These are phyloP conservation scores for Pittosporum tobira DNA, from an alignment of 129 eudicot species.

Conservation along the genomic window DNA sequence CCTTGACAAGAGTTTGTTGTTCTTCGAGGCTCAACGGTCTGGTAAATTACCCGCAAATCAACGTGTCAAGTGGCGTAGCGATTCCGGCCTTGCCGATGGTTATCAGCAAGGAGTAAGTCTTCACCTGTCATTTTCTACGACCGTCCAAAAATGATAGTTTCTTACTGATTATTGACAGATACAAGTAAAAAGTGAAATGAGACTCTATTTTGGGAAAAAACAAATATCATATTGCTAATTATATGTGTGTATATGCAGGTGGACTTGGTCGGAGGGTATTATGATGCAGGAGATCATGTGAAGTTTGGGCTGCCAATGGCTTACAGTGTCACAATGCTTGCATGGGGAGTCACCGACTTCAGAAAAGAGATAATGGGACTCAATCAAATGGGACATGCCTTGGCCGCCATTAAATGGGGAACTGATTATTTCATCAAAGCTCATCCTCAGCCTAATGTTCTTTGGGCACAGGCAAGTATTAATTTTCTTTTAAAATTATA, in stretches of 20 bases:
- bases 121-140: no score
- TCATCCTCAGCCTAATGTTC: conserved; percentile 66
- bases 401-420: conserved; percentile 76
- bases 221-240: neutral
- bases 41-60: conserved; percentile 54
- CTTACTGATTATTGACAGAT: no score
- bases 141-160: neutral
- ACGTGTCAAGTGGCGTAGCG: conserved; percentile 67
- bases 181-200: neutral
- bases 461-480: conserved; percentile 55
- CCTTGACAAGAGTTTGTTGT: conserved; percentile 58
- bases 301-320: conserved; percentile 89
- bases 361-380: conserved; percentile 27
- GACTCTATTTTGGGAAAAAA: neutral
- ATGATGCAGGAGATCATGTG: conserved; percentile 85
- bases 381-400: conserved; percentile 46
- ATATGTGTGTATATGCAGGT: conserved; percentile 29
- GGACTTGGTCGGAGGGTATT: conserved; percentile 78
- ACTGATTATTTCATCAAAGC: conserved; percentile 83
- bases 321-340: conserved; percentile 53
- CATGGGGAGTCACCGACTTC: conserved; percentile 65
- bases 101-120: conserved; percentile 44
- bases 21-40: conserved; percentile 83
- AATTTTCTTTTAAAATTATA: neutral
- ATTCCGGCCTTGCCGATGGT: conserved; percentile 73